Conservation (phyloP, 768 basidiomycete genomes). For the Agaricus subrufescens region DNA sequence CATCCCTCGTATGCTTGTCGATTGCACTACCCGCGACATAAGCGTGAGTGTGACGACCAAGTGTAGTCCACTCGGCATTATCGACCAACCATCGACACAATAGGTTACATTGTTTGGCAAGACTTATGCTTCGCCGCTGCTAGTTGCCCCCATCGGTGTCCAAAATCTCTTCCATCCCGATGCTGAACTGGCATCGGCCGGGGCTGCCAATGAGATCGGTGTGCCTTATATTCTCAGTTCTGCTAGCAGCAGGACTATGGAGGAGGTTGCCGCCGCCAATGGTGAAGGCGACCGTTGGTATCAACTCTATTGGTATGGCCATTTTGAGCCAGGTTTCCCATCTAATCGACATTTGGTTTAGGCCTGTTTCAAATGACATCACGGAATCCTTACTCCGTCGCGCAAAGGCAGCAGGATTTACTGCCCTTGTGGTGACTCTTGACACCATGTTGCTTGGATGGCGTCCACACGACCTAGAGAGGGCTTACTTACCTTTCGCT, state of each 20-base stretch:
- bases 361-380: constrained; percentile 59
- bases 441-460: constrained; percentile 73
- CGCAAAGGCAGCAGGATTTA: constrained; percentile 62
- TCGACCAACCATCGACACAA: background rate
- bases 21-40: constrained; percentile 51
- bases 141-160: constrained; percentile 75
- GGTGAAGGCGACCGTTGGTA: constrained; percentile 71
- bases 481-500: constrained; percentile 58
- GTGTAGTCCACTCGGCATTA: background rate
- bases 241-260: constrained; percentile 67
- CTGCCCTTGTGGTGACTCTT: constrained; percentile 71
- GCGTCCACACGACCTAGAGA: constrained; percentile 71
- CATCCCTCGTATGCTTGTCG: constrained; percentile 75
- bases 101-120: constrained; percentile 72
- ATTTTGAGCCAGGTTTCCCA: background rate
- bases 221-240: constrained; percentile 76
- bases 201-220: constrained; percentile 55
- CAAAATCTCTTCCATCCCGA: constrained; percentile 70
- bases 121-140: constrained; percentile 53
- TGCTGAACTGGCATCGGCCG: constrained; percentile 67
- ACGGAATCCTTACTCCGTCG: constrained; percentile 62
- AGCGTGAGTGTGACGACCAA: constrained; percentile 37
- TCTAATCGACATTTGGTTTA: constrained; percentile 18
- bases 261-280: constrained; percentile 72
- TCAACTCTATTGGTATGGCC: constrained; percentile 70